Evolutionary conservation across 345 rosid genomes (phyloP), one percentile per base, ranked within the genome.

Genomic region (Litchi chinensis): DNA sequence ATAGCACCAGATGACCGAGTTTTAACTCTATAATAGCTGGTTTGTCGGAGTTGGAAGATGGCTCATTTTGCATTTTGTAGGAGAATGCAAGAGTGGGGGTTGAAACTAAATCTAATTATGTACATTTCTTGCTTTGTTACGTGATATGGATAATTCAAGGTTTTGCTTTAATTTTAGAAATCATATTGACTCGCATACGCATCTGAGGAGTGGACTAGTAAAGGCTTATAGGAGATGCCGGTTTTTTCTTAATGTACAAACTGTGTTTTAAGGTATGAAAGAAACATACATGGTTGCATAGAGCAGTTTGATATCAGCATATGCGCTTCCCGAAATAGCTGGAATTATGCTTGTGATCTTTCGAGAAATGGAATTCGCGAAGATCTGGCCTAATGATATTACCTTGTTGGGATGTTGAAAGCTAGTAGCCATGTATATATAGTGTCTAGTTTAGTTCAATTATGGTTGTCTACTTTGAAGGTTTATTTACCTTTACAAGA

Each of bases 221-320:
- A 91, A 91, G 76, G 90, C 94, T 3, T 91, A 91, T n/a, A 93
- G 90, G 64, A 37, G 86, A 56, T 88, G 90, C 10, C 91, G 93
- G 65, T 79, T 82, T 71, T 86, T 89, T 73, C 32, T 19, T 21
- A 77, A 80, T 50, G 91, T 89, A 32, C 39, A 77, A 15, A 72
- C 57, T 40, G 88, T 88, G 28, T 89, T 91, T 80, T 57, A 78
- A 2, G 59, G 71, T 11, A 65, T 89, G 88, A 24, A 43, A 19
- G 86, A 85, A 54, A 89, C 83, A 41, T 91, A 92, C 78, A 90
- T 88, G 66, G 91, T 92, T 75, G 90, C 91, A 15, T 92, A 93
- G 94, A 90, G 90, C 73, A 87, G 91, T 78, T 70, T 90, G 82
- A 89, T 92, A 70, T 90, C 93, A 0, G 94, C 89, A n/a, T 85